Evolutionary conservation across 208 protist species (phyloP).

Genomic region (Acanthamoeba rhysodes): DNA sequence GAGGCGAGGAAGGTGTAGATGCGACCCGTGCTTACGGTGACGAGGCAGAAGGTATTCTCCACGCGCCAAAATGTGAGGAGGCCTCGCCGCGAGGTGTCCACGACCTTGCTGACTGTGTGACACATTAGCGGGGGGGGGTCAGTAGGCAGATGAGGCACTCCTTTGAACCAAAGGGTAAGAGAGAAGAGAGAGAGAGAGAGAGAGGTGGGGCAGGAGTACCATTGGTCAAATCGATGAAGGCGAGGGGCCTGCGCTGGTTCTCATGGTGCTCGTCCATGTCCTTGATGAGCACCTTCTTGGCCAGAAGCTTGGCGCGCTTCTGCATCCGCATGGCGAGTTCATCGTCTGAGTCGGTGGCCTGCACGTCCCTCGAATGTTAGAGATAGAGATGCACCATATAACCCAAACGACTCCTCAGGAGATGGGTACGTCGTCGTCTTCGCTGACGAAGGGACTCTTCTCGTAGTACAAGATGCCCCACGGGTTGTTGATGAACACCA

Average conservation of each 20-base stretch:
- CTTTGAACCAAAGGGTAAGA: too few species aligned
- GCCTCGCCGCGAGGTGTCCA: neutral
- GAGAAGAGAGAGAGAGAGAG: too few species aligned
- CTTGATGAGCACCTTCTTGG: neutral
- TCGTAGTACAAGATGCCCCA: neutral
- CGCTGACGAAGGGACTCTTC: neutral
- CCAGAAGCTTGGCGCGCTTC: neutral
- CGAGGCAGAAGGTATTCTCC: neutral
- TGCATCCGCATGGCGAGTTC: neutral
- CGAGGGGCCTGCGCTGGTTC: neutral
- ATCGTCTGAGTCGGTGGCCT: neutral
- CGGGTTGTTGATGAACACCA: neutral
- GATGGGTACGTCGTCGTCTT: neutral
- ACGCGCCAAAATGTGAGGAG: neutral
- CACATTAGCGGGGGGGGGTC: too few species aligned
- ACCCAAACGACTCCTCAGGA: too few species aligned
- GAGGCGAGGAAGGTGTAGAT: neutral
- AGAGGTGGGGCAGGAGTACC: neutral
- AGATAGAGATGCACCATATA: too few species aligned
- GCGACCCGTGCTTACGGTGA: neutral
- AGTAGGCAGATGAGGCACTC: too few species aligned
- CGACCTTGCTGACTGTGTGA: neutral
- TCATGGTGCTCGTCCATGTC: neutral
- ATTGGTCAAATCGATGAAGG: neutral
- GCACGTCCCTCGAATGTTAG: neutral